Evolutionary conservation across 495 filamentous ascomycete species (phyloP).

Genomic region (Hamigera avellanea): DNA sequence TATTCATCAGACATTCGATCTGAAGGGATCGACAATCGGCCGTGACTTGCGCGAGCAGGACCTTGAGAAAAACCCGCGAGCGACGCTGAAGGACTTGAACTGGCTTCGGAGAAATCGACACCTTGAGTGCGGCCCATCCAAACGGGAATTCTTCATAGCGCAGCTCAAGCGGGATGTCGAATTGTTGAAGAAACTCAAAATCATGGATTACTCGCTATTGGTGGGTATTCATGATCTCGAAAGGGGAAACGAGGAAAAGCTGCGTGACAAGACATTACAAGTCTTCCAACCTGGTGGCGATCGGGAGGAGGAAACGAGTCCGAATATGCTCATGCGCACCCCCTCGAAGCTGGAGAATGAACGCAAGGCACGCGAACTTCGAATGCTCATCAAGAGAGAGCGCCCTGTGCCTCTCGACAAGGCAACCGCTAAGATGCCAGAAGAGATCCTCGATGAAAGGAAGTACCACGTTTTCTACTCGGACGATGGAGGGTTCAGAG

Average conservation of each 20-base stretch:
- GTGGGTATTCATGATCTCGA: constrained; percentile 87
- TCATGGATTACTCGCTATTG: constrained; percentile 98
- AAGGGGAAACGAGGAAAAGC: constrained; percentile 86
- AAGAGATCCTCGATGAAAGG: constrained; percentile 61
- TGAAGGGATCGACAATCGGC: constrained; percentile 96
- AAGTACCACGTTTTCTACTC: constrained; percentile 72
- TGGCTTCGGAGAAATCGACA: constrained; percentile 82
- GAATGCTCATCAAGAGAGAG: constrained; percentile 86
- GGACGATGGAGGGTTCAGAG: constrained; percentile 87
- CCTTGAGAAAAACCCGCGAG: constrained; percentile 76
- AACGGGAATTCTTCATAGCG: constrained; percentile 74
- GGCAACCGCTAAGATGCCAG: constrained; percentile 75
- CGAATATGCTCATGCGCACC: constrained; percentile 69
- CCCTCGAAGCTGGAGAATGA: constrained; percentile 90
- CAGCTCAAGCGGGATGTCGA: constrained; percentile 82
- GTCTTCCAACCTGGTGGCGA: constrained; percentile 88
- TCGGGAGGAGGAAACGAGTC: constrained; percentile 40
- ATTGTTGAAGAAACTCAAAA: constrained; percentile 73
- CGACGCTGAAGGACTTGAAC: constrained; percentile 93
- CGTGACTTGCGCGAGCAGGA: constrained; percentile 84
- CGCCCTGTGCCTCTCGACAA: constrained; percentile 84
- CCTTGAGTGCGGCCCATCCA: constrained; percentile 76
- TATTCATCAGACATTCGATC: constrained; percentile 92
- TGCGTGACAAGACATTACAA: constrained; percentile 87
- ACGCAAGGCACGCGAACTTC: constrained; percentile 80